phyloP scores from a whole-genome alignment of 1,284 basidiomycete genomes.

The Puccinia brachypodii region DNA sequence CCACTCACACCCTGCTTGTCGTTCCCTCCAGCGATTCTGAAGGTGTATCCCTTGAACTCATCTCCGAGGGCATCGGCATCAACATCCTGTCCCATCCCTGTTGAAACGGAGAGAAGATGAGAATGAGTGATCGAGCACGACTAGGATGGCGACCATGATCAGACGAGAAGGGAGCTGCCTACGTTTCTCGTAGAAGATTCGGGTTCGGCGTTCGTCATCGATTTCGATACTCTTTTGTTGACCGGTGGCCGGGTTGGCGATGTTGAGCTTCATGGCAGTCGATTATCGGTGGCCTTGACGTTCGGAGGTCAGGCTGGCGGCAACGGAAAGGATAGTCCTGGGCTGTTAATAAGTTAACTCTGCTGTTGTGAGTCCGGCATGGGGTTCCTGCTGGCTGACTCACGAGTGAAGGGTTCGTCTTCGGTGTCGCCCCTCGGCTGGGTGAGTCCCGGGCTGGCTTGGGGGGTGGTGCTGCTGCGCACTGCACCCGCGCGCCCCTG shows the following conservation, averaged over 20 bases:
- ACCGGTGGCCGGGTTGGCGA: slow-evolving; percentile 83
- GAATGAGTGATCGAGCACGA: background rate
- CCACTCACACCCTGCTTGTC: slow-evolving; percentile 64
- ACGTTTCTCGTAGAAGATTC: slow-evolving; percentile 87
- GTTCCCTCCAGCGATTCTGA: slow-evolving; percentile 95
- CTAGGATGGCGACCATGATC: background rate
- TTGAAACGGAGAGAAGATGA: background rate
- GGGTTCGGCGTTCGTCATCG: slow-evolving; percentile 58
- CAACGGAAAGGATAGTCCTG: slow-evolving; percentile 40
- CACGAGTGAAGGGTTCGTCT: slow-evolving; percentile 2
- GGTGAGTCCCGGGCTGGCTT: background rate
- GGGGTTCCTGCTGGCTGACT: slow-evolving; percentile 7
- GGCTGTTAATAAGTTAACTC: background rate
- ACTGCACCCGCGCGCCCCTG: background rate
- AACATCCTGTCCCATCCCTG: slow-evolving; percentile 89
- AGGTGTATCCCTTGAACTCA: slow-evolving; percentile 95
- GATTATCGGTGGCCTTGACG: slow-evolving; percentile 51
- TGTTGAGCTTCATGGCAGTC: slow-evolving; percentile 87
- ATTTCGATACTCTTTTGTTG: slow-evolving; percentile 76
- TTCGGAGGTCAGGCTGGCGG: slow-evolving; percentile 43
- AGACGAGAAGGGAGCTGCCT: background rate
- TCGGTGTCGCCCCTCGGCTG: background rate
- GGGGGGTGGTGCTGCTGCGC: slow-evolving; percentile 1
- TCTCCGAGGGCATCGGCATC: slow-evolving; percentile 86
- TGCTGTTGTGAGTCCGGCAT: background rate